Evolutionary conservation across 164 flowering plant genomes (phyloP).

Genomic region (Macadamia integrifolia): DNA sequence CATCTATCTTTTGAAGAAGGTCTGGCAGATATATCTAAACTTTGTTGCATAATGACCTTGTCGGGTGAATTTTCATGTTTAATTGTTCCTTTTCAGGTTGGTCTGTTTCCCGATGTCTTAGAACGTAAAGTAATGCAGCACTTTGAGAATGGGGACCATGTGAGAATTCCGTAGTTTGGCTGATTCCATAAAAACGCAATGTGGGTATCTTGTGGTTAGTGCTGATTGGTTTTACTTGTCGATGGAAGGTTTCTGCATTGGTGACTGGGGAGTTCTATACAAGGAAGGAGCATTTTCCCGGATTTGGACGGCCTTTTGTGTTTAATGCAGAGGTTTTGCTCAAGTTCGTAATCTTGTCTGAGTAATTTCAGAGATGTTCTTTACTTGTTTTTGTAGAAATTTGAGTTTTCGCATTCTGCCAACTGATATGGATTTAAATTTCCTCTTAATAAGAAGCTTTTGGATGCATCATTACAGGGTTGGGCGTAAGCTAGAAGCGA

Average conservation of each 20-base stretch:
- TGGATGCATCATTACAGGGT: slow-evolving; percentile 40
- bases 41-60: background rate
- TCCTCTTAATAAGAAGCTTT: background rate
- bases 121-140: slow-evolving; percentile 70
- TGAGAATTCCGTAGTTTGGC: slow-evolving; percentile 29
- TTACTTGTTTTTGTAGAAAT: background rate
- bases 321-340: slow-evolving; percentile 82
- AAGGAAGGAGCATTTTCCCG: slow-evolving; percentile 85
- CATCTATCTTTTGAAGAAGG: slow-evolving; percentile 73
- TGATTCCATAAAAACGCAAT: background rate
- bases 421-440: background rate
- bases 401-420: background rate
- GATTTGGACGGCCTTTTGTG: slow-evolving; percentile 90
- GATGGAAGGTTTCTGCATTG: slow-evolving; percentile 78
- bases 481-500: slow-evolving; percentile 75
- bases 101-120: slow-evolving; percentile 82
- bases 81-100: slow-evolving; percentile 54
- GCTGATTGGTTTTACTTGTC: slow-evolving; percentile 17
- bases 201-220: background rate
- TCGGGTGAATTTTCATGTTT: slow-evolving; percentile 2
- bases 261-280: slow-evolving; percentile 89
- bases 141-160: slow-evolving; percentile 81
- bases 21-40: slow-evolving; percentile 12
- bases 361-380: slow-evolving; percentile 6
- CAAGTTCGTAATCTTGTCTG: slow-evolving; percentile 46